These are phyloP conservation scores for Peniophora sp. DNA, from an alignment of 1,284 basidiomycete genomes.

Conservation along the genomic window DNA sequence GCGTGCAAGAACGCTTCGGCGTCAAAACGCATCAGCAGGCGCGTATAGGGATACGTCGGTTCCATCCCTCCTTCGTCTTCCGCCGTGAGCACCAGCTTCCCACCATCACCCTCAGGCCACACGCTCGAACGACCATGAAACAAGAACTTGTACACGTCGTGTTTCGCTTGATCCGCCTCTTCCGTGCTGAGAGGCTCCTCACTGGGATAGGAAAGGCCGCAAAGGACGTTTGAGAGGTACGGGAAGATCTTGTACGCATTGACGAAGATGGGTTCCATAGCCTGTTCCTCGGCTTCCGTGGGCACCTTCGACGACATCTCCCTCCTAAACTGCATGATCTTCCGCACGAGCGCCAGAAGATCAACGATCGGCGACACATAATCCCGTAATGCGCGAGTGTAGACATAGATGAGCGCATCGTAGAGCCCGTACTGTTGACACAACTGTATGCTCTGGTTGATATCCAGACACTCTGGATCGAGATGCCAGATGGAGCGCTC, in stretches of 20 bases:
- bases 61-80: constrained; percentile 65
- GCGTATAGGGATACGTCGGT: constrained; percentile 85
- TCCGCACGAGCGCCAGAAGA: constrained; percentile 71
- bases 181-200: constrained; percentile 62
- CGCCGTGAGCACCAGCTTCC: constrained; percentile 65
- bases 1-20: constrained; percentile 93
- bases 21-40: constrained; percentile 82
- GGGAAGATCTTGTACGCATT: constrained; percentile 92
- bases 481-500: constrained; percentile 96
- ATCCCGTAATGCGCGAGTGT: constrained; percentile 82
- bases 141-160: constrained; percentile 71
- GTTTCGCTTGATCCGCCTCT: constrained; percentile 61
- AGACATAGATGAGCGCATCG: constrained; percentile 93
- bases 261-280: constrained; percentile 52
- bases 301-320: constrained; percentile 24
- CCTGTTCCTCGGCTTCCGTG: constrained; percentile 26
- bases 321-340: constrained; percentile 46
- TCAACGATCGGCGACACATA: constrained; percentile 88
- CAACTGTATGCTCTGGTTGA: constrained; percentile 86
- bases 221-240: constrained; percentile 83
- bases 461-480: constrained; percentile 84
- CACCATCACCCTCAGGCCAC: constrained; percentile 71
- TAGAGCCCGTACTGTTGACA: constrained; percentile 82
- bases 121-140: constrained; percentile 77
- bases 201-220: constrained; percentile 84